Conservation (phyloP, 495 filamentous ascomycete genomes). For the Baudoinia panamericana region DNA sequence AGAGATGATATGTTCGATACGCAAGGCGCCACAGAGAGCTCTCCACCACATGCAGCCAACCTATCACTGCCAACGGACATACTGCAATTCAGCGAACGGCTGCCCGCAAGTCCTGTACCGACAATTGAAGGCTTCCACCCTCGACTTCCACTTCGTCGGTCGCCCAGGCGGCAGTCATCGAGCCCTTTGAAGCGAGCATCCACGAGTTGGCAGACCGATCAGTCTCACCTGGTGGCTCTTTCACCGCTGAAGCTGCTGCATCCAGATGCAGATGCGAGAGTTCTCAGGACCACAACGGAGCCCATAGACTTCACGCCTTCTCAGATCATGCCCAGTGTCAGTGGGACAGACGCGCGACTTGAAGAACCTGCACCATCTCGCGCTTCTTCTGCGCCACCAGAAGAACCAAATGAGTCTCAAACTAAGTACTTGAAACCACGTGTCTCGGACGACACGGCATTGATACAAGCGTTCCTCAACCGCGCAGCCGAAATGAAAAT, state of each 20-base stretch:
- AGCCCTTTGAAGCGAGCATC: conserved; percentile 12
- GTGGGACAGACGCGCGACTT: background rate
- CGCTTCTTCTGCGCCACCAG: conserved; percentile 15
- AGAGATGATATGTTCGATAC: too few relatives aligned
- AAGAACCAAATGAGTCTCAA: conserved; percentile 8
- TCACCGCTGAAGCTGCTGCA: conserved; percentile 9
- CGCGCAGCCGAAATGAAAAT: conserved; percentile 45
- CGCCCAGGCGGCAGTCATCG: conserved; percentile 10
- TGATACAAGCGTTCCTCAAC: conserved; percentile 49
- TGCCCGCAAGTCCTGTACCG: conserved; percentile 1
- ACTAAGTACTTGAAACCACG: conserved; percentile 13
- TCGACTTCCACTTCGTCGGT: background rate
- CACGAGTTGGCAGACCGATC: background rate
- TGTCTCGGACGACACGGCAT: conserved; percentile 40
- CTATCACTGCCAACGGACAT: too few relatives aligned
- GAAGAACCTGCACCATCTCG: background rate
- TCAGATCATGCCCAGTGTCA: too few relatives aligned
- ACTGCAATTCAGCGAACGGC: too few relatives aligned
- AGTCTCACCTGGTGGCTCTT: conserved; percentile 11
- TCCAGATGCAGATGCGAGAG: too few relatives aligned
- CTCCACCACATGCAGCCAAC: too few relatives aligned
- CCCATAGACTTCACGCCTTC: too few relatives aligned
- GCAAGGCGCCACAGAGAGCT: too few relatives aligned
- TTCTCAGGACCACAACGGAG: too few relatives aligned
- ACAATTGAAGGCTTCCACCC: conserved; percentile 6